Base-by-base conservation (phyloP, 1,284 basidiomycete species). In the Chalciporus sp. region DNA sequence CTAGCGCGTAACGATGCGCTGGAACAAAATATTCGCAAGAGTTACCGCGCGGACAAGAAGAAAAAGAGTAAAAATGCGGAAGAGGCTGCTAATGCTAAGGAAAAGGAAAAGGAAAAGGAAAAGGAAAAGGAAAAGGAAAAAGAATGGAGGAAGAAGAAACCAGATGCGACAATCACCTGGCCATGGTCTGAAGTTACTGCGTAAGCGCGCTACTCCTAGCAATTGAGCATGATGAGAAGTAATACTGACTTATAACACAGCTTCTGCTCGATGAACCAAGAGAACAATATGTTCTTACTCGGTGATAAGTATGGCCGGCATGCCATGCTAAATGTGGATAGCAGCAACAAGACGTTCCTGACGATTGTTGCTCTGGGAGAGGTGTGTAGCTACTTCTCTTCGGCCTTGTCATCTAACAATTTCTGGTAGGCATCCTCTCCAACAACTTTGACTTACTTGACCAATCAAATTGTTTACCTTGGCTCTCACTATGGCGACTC, bases 401-500 rank as follows among this genome's bases (percentile, higher is more conserved):
- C 1, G 0, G 20, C 39, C 14, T 17, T 40, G 39, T 44, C n/a
- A 14, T 27, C 51, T 50, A 17, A 47, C 44, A 41, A 42, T 53
- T 50, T 2, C 54, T 49, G 48, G 27, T 56, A 95, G 92, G 80
- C 81, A 7, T 92, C 94, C 1, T 80, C 94, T 7, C 78, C 93
- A 0, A 90, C 82, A 2, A 83, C 86, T 1, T 64, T 98, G 49
- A 85, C 90, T 1, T 88, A 93, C 65, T 77, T 95, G n/a, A 80
- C 85, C 14, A 81, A 83, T 28, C 84, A 88, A 62, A 72, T 83
- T n/a, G 57, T 95, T 12, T 97, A 88, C 66, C 74, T 95, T 5
- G 89, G 92, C 2, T 96, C 94, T 1, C 88, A 93, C 57, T 78
- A 83, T 31, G 94, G 92, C 16, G 88, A 95, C 67, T 90, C 92